A percentile compares a stretch with the other conserved stretches of the same genome.
phyloP scores from a whole-genome alignment of 2,329 filamentous ascomycete genomes.

The Penicillium sp. region DNA sequence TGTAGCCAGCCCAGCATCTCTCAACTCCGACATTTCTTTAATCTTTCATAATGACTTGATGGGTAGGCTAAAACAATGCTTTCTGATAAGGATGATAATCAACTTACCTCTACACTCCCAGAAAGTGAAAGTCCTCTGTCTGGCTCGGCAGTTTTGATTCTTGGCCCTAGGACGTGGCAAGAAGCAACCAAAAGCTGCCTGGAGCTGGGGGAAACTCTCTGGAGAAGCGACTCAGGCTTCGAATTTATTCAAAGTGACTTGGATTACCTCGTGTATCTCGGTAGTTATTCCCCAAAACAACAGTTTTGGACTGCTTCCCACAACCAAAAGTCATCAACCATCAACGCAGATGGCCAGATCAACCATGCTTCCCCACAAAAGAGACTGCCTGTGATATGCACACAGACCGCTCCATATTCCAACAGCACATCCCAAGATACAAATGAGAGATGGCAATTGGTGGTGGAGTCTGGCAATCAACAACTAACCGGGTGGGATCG shows the following conservation, averaged over 20 bases:
- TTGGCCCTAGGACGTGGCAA: conserved; percentile 17
- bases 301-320: conserved; percentile 15
- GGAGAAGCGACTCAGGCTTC: conserved; percentile 4
- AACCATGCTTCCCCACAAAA: conserved; percentile 8
- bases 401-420: conserved; percentile 20
- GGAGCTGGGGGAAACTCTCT: conserved; percentile 18
- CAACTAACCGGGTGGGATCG: conserved; percentile 18
- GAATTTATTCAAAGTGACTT: conserved; percentile 9
- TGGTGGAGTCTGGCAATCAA: conserved; percentile 18
- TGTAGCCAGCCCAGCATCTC: conserved; percentile 10
- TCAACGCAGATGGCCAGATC: conserved; percentile 12
- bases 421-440: conserved; percentile 12
- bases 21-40: conserved; percentile 20
- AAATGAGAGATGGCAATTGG: conserved; percentile 16
- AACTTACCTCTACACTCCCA: not conserved
- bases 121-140: conserved; percentile 17
- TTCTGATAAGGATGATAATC: not conserved
- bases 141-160: conserved; percentile 17
- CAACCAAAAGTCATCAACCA: conserved; percentile 7
- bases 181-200: conserved; percentile 15
- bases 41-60: conserved; percentile 23
- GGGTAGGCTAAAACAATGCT: conserved; percentile 1
- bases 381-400: conserved; percentile 18
- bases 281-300: conserved; percentile 6
- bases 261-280: conserved; percentile 16